Evolutionary conservation across 192 early-diverging fungal species (phyloP).

Genomic region (Coemansia sp.): DNA sequence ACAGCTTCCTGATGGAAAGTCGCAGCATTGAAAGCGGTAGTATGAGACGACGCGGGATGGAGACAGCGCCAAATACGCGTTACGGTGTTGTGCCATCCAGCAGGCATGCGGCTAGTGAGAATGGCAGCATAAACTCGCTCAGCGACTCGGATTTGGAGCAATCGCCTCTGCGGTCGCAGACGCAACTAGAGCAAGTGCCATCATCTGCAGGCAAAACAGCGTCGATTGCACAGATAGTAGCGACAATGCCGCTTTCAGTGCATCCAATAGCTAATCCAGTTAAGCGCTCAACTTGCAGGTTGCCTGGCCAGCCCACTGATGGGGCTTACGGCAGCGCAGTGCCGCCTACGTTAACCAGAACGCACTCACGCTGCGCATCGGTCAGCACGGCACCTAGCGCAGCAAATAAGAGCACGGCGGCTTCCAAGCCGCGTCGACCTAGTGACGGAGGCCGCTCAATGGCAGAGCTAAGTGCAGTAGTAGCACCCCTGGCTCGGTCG

Average conservation of each 20-base stretch:
- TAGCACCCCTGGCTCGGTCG: constrained; percentile 26
- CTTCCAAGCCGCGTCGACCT: constrained; percentile 22
- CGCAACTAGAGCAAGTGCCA: background rate
- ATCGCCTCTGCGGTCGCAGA: background rate
- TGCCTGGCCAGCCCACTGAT: constrained; percentile 31
- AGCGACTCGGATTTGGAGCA: constrained; percentile 37
- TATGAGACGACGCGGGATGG: background rate
- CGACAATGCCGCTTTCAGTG: constrained; percentile 5
- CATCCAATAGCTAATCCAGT: constrained; percentile 15
- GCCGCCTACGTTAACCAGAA: constrained; percentile 20
- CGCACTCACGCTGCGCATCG: constrained; percentile 52
- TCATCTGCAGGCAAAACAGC: constrained; percentile 5
- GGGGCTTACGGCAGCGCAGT: constrained; percentile 5
- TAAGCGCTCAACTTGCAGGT: constrained; percentile 20
- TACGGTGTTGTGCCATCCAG: background rate
- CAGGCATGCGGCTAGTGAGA: constrained; percentile 6
- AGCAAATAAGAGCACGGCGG: constrained; percentile 13
- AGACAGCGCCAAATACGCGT: constrained; percentile 1
- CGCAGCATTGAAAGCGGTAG: background rate
- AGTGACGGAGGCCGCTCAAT: constrained; percentile 31
- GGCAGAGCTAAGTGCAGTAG: constrained; percentile 14
- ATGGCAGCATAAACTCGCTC: constrained; percentile 41
- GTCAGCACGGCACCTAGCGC: constrained; percentile 19
- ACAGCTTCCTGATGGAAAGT: constrained; percentile 19
- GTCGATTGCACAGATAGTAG: background rate